Evolutionary conservation across 2,329 filamentous ascomycete species (phyloP).

Genomic region (Hymenotorrendiella dingleyae): DNA sequence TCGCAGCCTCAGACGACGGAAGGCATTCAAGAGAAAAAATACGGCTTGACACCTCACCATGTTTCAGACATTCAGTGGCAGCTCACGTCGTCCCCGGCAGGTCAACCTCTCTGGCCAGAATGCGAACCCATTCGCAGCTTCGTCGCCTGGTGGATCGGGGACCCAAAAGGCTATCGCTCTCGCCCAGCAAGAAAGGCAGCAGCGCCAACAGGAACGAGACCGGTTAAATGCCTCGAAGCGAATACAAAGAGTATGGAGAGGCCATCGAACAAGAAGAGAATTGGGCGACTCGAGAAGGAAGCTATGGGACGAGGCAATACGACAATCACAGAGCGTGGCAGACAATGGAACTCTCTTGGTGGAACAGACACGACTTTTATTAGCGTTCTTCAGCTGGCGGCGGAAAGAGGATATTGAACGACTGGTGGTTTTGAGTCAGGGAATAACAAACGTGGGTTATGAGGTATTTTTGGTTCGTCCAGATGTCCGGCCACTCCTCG

Average conservation of each 20-base stretch:
- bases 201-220: conserved; percentile 75
- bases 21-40: too few species aligned
- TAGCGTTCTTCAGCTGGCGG: conserved; percentile 43
- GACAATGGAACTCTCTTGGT: conserved; percentile 33
- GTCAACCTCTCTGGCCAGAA: conserved; percentile 89
- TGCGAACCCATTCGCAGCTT: conserved; percentile 71
- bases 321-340: conserved; percentile 21
- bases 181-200: conserved; percentile 78
- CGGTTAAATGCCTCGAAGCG: conserved; percentile 65
- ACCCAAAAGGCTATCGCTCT: conserved; percentile 74
- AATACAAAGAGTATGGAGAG: conserved; percentile 80
- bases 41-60: conserved; percentile 56
- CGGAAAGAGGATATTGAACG: conserved; percentile 43
- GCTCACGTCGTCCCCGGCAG: conserved; percentile 76
- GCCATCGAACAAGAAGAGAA: conserved; percentile 56
- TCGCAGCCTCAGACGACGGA: too few species aligned
- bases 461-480: conserved; percentile 28
- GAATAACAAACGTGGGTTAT: conserved; percentile 29
- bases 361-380: conserved; percentile 41
- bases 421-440: conserved; percentile 36
- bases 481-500: conserved; percentile 20
- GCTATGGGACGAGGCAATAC: conserved; percentile 58
- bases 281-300: conserved; percentile 52
- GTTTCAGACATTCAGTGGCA: conserved; percentile 91
- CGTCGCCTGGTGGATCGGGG: too few species aligned